These are phyloP conservation scores for Cladophialophora exuberans DNA, from an alignment of 2,329 filamentous ascomycete species.

Conservation along the genomic window DNA sequence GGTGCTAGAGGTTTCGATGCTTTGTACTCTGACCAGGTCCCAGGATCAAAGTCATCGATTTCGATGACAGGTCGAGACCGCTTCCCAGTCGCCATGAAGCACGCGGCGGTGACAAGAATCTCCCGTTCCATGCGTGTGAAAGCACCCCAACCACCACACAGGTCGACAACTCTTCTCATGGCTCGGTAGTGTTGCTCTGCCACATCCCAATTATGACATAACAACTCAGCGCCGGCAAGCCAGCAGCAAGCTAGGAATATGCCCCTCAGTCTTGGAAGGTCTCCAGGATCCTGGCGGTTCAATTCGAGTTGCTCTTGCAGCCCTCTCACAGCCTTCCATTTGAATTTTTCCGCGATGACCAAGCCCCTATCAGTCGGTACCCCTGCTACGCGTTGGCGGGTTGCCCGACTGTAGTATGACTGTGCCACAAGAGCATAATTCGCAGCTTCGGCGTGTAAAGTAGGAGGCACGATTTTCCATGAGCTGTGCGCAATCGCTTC, in stretches of 20 bases:
- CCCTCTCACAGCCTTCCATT: neutral
- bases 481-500: conserved; percentile 1
- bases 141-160: neutral
- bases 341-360: neutral
- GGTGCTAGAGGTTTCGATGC: neutral
- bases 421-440: neutral
- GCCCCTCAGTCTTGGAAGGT: neutral
- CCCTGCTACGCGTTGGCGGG: neutral
- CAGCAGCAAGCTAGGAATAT: neutral
- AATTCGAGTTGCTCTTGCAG: conserved; percentile 1
- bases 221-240: neutral
- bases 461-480: conserved; percentile 1
- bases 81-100: neutral
- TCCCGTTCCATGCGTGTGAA: neutral
- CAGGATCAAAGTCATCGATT: neutral
- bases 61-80: neutral
- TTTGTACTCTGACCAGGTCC: neutral
- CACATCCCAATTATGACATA: neutral
- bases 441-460: neutral
- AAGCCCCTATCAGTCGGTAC: neutral
- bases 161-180: neutral
- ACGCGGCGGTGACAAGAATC: neutral
- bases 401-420: neutral
- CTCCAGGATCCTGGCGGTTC: neutral
- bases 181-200: neutral